Evolutionary conservation across 495 filamentous ascomycete genomes (phyloP).

Genomic region (Pyronema omphalodes): DNA sequence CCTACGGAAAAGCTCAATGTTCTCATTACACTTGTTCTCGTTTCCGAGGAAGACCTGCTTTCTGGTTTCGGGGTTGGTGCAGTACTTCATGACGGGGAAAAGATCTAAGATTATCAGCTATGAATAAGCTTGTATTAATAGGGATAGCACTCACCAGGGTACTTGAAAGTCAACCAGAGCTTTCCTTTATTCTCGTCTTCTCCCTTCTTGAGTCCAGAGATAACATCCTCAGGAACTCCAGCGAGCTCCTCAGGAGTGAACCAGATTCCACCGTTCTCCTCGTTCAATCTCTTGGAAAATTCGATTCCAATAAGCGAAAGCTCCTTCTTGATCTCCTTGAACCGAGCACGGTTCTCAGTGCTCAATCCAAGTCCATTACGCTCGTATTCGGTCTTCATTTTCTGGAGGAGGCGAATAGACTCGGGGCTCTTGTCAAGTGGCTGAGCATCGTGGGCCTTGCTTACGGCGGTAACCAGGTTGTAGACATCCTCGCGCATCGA

Average conservation of each 20-base stretch:
- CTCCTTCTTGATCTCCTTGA: slow-evolving; percentile 47
- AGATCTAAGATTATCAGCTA: slow-evolving; percentile 22
- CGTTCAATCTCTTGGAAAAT: slow-evolving; percentile 43
- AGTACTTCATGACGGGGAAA: slow-evolving; percentile 42
- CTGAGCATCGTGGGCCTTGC: slow-evolving; percentile 28
- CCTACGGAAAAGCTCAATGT: slow-evolving; percentile 71
- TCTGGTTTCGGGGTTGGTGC: slow-evolving; percentile 35
- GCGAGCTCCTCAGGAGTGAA: slow-evolving; percentile 39
- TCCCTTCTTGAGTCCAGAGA: slow-evolving; percentile 47
- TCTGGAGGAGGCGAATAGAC: slow-evolving; percentile 36
- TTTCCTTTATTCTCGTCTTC: slow-evolving; percentile 48
- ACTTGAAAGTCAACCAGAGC: slow-evolving; percentile 41
- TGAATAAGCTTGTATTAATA: neutral
- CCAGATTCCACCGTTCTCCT: slow-evolving; percentile 43
- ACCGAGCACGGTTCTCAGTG: slow-evolving; percentile 37
- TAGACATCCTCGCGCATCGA: slow-evolving; percentile 45
- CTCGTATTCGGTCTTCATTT: slow-evolving; percentile 39
- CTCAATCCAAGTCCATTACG: slow-evolving; percentile 38
- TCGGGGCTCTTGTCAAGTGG: slow-evolving; percentile 31
- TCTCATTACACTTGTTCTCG: slow-evolving; percentile 73
- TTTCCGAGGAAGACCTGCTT: slow-evolving; percentile 37
- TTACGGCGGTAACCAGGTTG: slow-evolving; percentile 37
- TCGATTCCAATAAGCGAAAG: slow-evolving; percentile 37
- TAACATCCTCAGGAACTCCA: slow-evolving; percentile 38
- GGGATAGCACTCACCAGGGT: slow-evolving; percentile 26